Evolutionary conservation across 1,284 basidiomycete genomes (phyloP).

Genomic region (Tilletia horrida): DNA sequence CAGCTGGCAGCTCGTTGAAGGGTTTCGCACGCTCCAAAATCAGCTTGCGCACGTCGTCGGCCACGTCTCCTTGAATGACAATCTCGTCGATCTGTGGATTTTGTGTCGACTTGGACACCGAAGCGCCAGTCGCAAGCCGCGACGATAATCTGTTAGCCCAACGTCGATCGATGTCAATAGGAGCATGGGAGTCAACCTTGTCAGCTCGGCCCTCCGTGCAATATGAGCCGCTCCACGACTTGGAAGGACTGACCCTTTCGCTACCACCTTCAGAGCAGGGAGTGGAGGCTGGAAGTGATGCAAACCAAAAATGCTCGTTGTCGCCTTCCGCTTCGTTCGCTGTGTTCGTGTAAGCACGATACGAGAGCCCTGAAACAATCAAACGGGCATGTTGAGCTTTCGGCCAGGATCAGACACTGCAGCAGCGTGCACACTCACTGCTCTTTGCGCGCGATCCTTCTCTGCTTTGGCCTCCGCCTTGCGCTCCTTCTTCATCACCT

Average conservation of each 20-base stretch:
- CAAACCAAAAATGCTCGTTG: conserved; percentile 46
- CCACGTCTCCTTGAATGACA: conserved; percentile 53
- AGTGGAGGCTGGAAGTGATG: conserved; percentile 52
- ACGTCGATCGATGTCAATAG: no score
- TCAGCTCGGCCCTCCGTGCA: no score
- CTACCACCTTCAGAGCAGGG: conserved; percentile 49
- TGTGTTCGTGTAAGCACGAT: conserved; percentile 49
- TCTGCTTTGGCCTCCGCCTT: conserved; percentile 53
- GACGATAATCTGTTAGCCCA: conserved; percentile 48
- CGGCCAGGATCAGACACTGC: background rate
- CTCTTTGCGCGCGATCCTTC: conserved; percentile 42
- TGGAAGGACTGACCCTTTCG: conserved; percentile 53
- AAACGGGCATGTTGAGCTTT: background rate
- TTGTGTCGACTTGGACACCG: conserved; percentile 48
- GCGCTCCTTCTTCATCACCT: conserved; percentile 51
- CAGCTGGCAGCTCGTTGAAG: conserved; percentile 45
- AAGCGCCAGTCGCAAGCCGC: conserved; percentile 51
- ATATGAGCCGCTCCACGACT: no score
- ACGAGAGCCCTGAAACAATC: conserved; percentile 36
- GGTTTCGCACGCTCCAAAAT: conserved; percentile 45
- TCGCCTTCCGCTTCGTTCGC: conserved; percentile 53
- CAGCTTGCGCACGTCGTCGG: conserved; percentile 45
- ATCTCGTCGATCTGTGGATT: conserved; percentile 52
- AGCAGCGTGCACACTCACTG: conserved; percentile 6
- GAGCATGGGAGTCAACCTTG: no score